Percentiles rank a stretch among this genome's conserved stretches.
These are phyloP conservation scores for Cardamine occulta DNA, from an alignment of 345 rosid genomes.

Conservation along the genomic window DNA sequence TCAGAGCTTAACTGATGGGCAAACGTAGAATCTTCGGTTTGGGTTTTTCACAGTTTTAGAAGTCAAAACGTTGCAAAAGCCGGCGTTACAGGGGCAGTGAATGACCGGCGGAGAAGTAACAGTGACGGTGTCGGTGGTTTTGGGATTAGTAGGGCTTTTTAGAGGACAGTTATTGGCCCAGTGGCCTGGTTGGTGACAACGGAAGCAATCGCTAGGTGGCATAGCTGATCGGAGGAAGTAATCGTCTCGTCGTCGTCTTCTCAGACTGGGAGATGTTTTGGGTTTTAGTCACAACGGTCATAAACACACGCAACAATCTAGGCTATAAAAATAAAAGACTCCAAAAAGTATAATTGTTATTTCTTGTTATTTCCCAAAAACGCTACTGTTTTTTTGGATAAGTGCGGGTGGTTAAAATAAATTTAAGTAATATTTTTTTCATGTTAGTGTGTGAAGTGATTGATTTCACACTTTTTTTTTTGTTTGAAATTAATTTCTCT, in stretches of 20 bases:
- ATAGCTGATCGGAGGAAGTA: slow-evolving; percentile 1
- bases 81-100: slow-evolving; percentile 12
- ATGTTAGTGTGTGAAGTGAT: no score
- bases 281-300: no score
- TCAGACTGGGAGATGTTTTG: no score
- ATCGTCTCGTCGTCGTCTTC: not conserved
- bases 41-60: slow-evolving; percentile 25
- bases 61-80: not conserved
- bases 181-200: slow-evolving; percentile 27
- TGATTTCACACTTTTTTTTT: no score
- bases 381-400: no score
- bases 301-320: no score
- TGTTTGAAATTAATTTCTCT: no score
- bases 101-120: slow-evolving; percentile 1
- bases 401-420: no score
- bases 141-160: not conserved
- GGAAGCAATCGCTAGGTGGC: not conserved
- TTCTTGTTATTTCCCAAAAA: no score
- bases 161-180: slow-evolving; percentile 25
- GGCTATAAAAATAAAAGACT: no score
- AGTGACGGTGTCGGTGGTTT: not conserved
- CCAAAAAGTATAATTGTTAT: no score
- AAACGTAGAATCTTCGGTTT: slow-evolving; percentile 17
- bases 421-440: no score
- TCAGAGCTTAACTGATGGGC: slow-evolving; percentile 15